Evolutionary conservation across 108 stramenopile genomes (phyloP), one percentile per base, ranked within the genome.

Genomic region (Hondaea fermentalgiana): DNA sequence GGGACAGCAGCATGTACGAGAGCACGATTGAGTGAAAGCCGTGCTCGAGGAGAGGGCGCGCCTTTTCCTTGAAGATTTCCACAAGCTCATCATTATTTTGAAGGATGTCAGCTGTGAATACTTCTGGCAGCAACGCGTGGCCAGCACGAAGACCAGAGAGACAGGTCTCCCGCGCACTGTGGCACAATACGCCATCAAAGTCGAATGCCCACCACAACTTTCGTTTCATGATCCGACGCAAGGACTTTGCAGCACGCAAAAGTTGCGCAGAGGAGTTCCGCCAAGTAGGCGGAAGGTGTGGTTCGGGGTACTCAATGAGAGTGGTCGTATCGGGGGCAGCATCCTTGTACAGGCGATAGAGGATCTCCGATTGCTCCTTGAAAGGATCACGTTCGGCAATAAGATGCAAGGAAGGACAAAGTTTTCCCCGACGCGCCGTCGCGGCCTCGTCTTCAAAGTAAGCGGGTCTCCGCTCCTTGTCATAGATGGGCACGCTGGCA

Each of bases 101-200:
- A 2, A 53, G n/a, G 51, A 83, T 53, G 0, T 8, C 76, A 6
- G 12, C 49, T 12, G 76, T 6, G 28, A 83, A 83, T 14, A 83
- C 12, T 8, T 47, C 76, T 12, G 76, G 76, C n/a, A 83, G 76
- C 25, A 83, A 3, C 6, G n/a, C 51, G 49, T 83, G 76, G 19
- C 76, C 76, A 35, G 76, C 76, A 12, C 51, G 45, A 6, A 83
- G 51, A 6, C 76, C 76, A 12, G 76, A 83, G 76, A 83, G 76
- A 23, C 76, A 83, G 1, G 76, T 83, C 23, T 83, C 76, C n/a
- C 23, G 44, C 10, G 76, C 76, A 23, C 76, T 83, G 28, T 83
- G 49, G 76, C 76, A 83, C 51, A 83, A 23, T 0, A 83, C 76
- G n/a, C 76, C 76, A 35, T 83, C 76, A 53, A 83, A 83, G 51